Conservation (phyloP, 2,329 filamentous ascomycete genomes). For the Mollisiaceae sp. region DNA sequence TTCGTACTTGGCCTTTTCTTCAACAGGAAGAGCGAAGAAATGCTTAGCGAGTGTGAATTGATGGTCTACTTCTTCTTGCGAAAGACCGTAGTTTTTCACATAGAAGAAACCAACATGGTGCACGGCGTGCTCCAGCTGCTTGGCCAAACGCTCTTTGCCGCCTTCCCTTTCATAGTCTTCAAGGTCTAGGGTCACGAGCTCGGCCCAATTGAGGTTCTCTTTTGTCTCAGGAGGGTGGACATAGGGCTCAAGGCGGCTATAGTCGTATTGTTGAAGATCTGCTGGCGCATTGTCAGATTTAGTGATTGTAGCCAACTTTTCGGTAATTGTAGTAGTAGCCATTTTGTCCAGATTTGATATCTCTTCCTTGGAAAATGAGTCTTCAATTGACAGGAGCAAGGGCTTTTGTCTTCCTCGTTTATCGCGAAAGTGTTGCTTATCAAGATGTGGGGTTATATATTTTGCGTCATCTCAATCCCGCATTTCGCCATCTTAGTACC, state of each 20-base stretch:
- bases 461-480: slow-evolving; percentile 30
- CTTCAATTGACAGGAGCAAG: neutral
- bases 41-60: slow-evolving; percentile 66
- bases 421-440: slow-evolving; percentile 8
- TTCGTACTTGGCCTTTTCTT: slow-evolving; percentile 64
- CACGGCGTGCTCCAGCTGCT: slow-evolving; percentile 58
- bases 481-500: slow-evolving; percentile 29
- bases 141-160: slow-evolving; percentile 56
- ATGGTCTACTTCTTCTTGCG: slow-evolving; percentile 61
- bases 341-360: neutral
- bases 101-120: slow-evolving; percentile 64
- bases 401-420: slow-evolving; percentile 8
- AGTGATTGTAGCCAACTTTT: slow-evolving; percentile 3
- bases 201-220: slow-evolving; percentile 53
- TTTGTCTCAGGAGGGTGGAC: slow-evolving; percentile 54
- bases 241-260: slow-evolving; percentile 46
- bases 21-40: slow-evolving; percentile 59
- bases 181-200: slow-evolving; percentile 60
- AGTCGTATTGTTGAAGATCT: slow-evolving; percentile 32
- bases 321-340: slow-evolving; percentile 10
- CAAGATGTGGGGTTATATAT: slow-evolving; percentile 9
- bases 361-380: neutral
- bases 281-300: slow-evolving; percentile 18
- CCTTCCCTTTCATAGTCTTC: slow-evolving; percentile 53
- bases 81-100: slow-evolving; percentile 65